Base-by-base conservation (phyloP, 176 grass and related monocot species). In the Calamus simplicifolius region DNA sequence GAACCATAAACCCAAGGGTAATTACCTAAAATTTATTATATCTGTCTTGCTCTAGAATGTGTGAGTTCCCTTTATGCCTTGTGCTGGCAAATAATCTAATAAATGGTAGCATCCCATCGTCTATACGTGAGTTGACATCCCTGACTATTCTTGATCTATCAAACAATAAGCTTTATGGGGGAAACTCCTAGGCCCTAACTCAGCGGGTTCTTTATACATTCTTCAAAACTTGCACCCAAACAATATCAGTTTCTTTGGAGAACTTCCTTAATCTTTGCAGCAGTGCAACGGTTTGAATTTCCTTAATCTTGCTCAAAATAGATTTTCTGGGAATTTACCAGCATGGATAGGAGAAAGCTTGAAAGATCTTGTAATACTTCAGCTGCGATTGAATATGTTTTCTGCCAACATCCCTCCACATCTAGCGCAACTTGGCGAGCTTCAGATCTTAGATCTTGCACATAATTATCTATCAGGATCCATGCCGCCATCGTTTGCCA, bases 291-390 rank as follows among this genome's bases (percentile, higher is more conserved):
- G 54, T 35, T 29, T 84, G 16, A 16, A 65, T 51, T 60, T 58
- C 48, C 66, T 84, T 57, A 71, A 84, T 57, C 73, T 84, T 27
- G 30, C 70, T 5, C 60, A 61, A 15, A 84, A 79, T 31, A 64
- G 56, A 12, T 64, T 79, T 21, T 64, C 66, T 51, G 75, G 75
- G 6, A 25, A 31, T 38, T 31, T 84, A 16, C 81, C 75, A 18
- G 27, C 27, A 35, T 79, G 69, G 74, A 51, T 79, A 10, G 35
- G 35, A 12, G 35, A 43, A 43, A 12, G 35, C 35, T 43, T 43
- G 8, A 6, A 43, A 43, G 35, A 43, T 43, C 35, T 43, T 43
- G 2, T 43, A 13, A 1, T 43, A 43, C 35, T 43, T 1, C 35
- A 43, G 7, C 5, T 43, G 35, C 35, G 35, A 13, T 43, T 7